Conservation (phyloP, 2,329 filamentous ascomycete species). For the Curvularia sp. region DNA sequence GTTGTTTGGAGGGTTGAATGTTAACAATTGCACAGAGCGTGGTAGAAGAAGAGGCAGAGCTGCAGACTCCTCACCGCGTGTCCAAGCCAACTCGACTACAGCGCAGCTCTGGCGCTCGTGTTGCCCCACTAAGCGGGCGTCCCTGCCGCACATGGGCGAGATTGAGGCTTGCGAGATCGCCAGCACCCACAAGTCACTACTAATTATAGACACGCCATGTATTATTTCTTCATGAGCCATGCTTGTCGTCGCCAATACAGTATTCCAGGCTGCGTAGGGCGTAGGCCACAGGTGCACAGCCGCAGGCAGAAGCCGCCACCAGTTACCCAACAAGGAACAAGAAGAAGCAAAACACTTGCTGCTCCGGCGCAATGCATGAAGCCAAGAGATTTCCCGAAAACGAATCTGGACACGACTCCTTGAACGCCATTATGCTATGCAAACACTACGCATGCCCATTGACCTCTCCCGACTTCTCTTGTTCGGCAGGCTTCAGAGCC, state of each 20-base stretch:
- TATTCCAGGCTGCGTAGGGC: not conserved
- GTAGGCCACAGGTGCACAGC: not conserved
- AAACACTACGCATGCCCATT: constrained; percentile 29
- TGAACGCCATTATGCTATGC: constrained; percentile 16
- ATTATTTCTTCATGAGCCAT: constrained; percentile 3
- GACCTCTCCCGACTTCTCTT: constrained; percentile 29
- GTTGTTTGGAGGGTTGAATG: constrained; percentile 2
- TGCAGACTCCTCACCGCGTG: constrained; percentile 13
- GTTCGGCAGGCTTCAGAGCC: constrained; percentile 46
- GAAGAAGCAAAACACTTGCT: constrained; percentile 5
- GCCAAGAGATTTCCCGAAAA: constrained; percentile 8
- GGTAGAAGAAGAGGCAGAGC: not conserved
- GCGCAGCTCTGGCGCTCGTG: constrained; percentile 32
- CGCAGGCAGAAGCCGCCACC: not conserved
- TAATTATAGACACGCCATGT: constrained; percentile 36
- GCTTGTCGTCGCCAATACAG: not conserved
- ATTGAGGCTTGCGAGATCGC: constrained; percentile 21
- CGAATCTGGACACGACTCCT: constrained; percentile 14
- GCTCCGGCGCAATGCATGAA: constrained; percentile 16
- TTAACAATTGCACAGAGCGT: constrained; percentile 5
- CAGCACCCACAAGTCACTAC: constrained; percentile 36
- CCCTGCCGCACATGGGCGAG: constrained; percentile 31
- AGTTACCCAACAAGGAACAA: constrained; percentile 3
- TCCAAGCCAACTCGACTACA: constrained; percentile 18
- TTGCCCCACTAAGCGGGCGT: constrained; percentile 42